A percentile compares a stretch with the other conserved stretches of the same genome.
These are phyloP conservation scores for Emergomyces africanus DNA, from an alignment of 2,329 filamentous ascomycete genomes.

Conservation along the genomic window DNA sequence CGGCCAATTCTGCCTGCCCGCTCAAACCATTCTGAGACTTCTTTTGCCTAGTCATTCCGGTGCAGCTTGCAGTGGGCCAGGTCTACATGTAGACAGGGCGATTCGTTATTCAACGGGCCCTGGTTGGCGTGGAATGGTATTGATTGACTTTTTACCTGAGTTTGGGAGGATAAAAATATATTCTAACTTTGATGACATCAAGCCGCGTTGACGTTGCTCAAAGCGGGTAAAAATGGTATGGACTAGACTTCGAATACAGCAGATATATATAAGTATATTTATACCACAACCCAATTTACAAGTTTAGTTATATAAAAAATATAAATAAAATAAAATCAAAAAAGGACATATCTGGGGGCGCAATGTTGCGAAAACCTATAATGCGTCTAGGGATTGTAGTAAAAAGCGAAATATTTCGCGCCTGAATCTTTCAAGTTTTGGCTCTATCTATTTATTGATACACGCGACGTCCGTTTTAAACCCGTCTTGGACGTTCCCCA, in stretches of 20 bases:
- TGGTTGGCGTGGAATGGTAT: background rate
- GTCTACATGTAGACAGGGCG: background rate
- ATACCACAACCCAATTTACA: background rate
- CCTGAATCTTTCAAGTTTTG: background rate
- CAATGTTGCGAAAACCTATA: background rate
- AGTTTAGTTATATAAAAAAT: too few relatives aligned
- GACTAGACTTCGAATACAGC: too few relatives aligned
- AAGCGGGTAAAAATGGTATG: background rate
- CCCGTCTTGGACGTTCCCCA: background rate
- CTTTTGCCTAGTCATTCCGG: conserved; percentile 11
- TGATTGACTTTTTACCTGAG: background rate
- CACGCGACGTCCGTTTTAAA: background rate
- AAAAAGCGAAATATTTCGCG: background rate
- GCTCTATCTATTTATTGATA: background rate
- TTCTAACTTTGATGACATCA: background rate
- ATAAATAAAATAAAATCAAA: too few relatives aligned
- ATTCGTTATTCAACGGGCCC: background rate
- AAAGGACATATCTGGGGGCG: background rate
- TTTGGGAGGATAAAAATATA: background rate
- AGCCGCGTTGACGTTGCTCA: background rate
- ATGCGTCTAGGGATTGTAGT: background rate
- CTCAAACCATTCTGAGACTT: conserved; percentile 9
- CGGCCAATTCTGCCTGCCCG: conserved; percentile 1
- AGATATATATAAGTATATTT: background rate
- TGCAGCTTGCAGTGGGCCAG: background rate